Base-by-base conservation (phyloP, 305 asterid species). In the Solanum aculeatissimum region DNA sequence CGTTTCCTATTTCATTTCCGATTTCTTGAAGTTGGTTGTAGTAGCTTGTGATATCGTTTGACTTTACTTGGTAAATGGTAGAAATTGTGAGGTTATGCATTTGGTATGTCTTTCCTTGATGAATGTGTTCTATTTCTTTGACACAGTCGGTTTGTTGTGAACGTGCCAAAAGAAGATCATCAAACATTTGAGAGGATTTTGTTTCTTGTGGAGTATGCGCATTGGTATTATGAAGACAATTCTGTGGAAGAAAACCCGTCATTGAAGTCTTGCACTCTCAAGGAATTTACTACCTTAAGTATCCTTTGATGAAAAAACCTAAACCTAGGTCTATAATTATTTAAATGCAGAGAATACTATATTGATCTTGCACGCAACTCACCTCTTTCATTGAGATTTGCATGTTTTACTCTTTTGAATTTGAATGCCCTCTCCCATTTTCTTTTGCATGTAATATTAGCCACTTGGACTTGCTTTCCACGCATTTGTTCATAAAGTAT, bases 141-240 rank as follows among this genome's bases (percentile, higher is more conserved):
- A 68, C 88, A 93, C 96, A 97, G 99, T 85, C 99, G 99, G 81
- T 97, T 97, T 88, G 98, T 97, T 86, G 93, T 97, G 86, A 97
- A 97, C 71, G 99, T 97, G 87, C 99, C 99, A n/a, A 95, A 95
- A 92, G 99, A 97, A 92, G 99, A 97, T 86, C 97, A 94, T 65
- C 98, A 97, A 87, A 95, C 99, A 42, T 97, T 95, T 84, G 99
- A 97, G 93, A 94, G 99, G 92, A 97, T 97, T 83, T 89, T 97
- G 90, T 97, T 97, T 89, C 98, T 97, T 79, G 98, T 97, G 88
- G 99, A 97, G 91, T 95, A 93, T 80, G 99, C 99, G 38, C 98
- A 97, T 85, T 97, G 99, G 99, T 97, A 91, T 84, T 97, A 97
- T 66, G 99, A 97, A 87, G 99, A 97, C 91, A 97, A 97, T 84